Evolutionary conservation across 495 filamentous ascomycete species (phyloP).

Genomic region (Penicillium paxilli): DNA sequence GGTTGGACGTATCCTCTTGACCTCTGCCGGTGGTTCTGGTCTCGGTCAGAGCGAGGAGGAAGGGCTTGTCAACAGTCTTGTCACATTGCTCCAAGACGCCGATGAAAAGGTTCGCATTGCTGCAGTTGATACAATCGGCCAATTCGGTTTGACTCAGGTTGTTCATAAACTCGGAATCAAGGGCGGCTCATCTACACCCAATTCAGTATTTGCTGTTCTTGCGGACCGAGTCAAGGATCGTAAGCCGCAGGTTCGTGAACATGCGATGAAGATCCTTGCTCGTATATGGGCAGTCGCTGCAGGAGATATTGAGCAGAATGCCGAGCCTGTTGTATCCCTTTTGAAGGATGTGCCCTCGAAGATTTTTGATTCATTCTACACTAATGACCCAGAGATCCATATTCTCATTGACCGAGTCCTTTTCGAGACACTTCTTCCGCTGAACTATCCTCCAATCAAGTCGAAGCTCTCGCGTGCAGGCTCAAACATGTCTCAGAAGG

Average conservation of each 20-base stretch:
- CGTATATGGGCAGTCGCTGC: constrained; percentile 89
- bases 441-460: constrained; percentile 80
- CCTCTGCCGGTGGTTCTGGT: constrained; percentile 83
- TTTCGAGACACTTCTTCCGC: constrained; percentile 80
- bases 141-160: constrained; percentile 74
- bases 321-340: constrained; percentile 69
- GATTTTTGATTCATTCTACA: constrained; percentile 85
- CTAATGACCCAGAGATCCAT: constrained; percentile 86
- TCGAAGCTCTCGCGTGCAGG: constrained; percentile 59
- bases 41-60: constrained; percentile 75
- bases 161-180: constrained; percentile 74
- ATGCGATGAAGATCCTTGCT: constrained; percentile 79
- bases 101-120: constrained; percentile 91
- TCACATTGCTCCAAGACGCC: constrained; percentile 77
- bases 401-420: constrained; percentile 80
- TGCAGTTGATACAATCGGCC: constrained; percentile 77
- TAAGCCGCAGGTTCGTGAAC: constrained; percentile 76
- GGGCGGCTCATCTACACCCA: constrained; percentile 67
- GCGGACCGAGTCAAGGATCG: constrained; percentile 88
- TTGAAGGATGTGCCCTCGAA: constrained; percentile 79
- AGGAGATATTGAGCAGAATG: constrained; percentile 80
- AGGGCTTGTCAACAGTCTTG: constrained; percentile 67
- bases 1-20: constrained; percentile 77
- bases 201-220: constrained; percentile 74
- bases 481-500: constrained; percentile 62